Conservation (phyloP, 192 early-diverging fungal genomes). For the Coemansia sp. region DNA sequence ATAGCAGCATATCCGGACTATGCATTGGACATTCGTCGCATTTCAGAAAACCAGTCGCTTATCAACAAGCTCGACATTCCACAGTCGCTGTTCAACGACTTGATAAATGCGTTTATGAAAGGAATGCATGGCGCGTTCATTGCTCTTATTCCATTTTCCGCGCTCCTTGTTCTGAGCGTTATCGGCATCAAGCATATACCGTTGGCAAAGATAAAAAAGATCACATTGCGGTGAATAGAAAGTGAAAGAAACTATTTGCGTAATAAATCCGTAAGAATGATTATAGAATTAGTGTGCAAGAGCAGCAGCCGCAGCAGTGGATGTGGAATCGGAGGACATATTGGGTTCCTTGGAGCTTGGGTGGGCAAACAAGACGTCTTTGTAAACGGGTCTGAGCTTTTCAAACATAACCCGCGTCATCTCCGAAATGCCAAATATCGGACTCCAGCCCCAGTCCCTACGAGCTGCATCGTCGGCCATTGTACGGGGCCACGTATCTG, state of each 20-base stretch:
- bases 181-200: constrained; percentile 24
- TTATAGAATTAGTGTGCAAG: constrained; percentile 9
- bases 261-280: constrained; percentile 2
- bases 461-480: constrained; percentile 63
- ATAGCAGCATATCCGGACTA: constrained; percentile 30
- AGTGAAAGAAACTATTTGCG: not conserved
- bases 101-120: constrained; percentile 41
- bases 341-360: constrained; percentile 16
- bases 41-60: constrained; percentile 56
- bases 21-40: constrained; percentile 23
- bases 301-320: constrained; percentile 5
- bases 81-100: constrained; percentile 18
- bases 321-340: not conserved
- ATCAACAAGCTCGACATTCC: constrained; percentile 45
- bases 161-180: constrained; percentile 17
- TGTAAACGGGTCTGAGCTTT: constrained; percentile 57
- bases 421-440: constrained; percentile 57
- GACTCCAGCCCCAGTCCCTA: constrained; percentile 68
- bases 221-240: not conserved
- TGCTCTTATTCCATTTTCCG: constrained; percentile 44
- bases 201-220: constrained; percentile 23
- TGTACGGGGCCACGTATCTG: constrained; percentile 64
- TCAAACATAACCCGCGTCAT: constrained; percentile 64
- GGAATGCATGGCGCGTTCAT: constrained; percentile 41
- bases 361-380: constrained; percentile 6